These are phyloP conservation scores for Phoma sp. DNA, from an alignment of 2,329 filamentous ascomycete species.

Conservation along the genomic window DNA sequence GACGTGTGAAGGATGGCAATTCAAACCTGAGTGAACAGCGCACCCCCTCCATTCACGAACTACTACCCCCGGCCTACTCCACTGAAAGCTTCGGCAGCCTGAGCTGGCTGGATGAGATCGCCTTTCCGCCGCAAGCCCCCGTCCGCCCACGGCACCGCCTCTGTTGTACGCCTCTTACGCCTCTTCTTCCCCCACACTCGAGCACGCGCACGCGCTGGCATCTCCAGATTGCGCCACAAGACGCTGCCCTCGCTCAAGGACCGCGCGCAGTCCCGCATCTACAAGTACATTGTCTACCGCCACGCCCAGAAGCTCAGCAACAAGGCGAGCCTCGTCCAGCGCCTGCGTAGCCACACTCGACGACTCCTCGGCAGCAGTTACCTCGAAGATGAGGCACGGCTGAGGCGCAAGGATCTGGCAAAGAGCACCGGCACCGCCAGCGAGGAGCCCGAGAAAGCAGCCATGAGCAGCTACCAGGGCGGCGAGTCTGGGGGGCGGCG, in stretches of 20 bases:
- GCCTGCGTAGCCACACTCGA: slow-evolving; percentile 43
- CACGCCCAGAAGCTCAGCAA: slow-evolving; percentile 53
- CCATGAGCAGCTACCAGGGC: slow-evolving; percentile 44
- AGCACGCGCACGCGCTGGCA: slow-evolving; percentile 68
- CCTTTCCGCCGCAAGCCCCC: slow-evolving; percentile 40
- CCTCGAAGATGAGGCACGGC: slow-evolving; percentile 43
- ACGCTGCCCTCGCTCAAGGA: slow-evolving; percentile 74
- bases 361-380: slow-evolving; percentile 32
- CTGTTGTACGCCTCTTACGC: slow-evolving; percentile 69
- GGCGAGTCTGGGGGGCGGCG: slow-evolving; percentile 73
- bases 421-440: slow-evolving; percentile 23
- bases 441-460: slow-evolving; percentile 31
- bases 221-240: slow-evolving; percentile 76
- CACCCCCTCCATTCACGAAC: not conserved
- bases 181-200: slow-evolving; percentile 71
- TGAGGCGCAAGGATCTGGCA: slow-evolving; percentile 42
- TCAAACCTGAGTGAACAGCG: slow-evolving; percentile 9
- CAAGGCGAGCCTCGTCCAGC: slow-evolving; percentile 39
- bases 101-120: slow-evolving; percentile 40
- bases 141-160: slow-evolving; percentile 38
- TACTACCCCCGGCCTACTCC: not conserved
- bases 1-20: slow-evolving; percentile 10
- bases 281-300: slow-evolving; percentile 72
- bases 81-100: slow-evolving; percentile 14
- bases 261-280: slow-evolving; percentile 76